Evolutionary conservation across 1,139 yeast genomes (phyloP).

Genomic region (Blastobotrys illinoisensis): DNA sequence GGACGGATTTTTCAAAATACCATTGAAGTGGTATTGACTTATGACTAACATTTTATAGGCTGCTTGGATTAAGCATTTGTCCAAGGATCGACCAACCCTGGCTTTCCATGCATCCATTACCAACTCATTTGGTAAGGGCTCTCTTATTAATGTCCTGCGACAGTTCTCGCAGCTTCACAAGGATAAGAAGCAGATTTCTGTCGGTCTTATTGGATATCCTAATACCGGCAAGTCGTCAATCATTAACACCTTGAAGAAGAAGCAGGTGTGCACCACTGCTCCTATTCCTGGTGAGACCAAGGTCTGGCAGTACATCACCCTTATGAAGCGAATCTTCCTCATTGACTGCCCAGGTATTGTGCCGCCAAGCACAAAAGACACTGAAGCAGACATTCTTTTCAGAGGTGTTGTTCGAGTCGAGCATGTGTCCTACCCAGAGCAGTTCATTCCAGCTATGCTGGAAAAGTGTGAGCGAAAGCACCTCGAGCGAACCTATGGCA

Average conservation of each 20-base stretch:
- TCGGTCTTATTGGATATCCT: constrained; percentile 96
- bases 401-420: constrained; percentile 98
- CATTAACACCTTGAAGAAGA: constrained; percentile 85
- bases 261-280: constrained; percentile 95
- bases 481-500: constrained; percentile 90
- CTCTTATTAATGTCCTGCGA: constrained; percentile 84
- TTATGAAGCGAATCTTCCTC: constrained; percentile 90
- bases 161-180: constrained; percentile 88
- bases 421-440: constrained; percentile 92
- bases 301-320: constrained; percentile 97
- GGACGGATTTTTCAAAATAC: constrained; percentile 10
- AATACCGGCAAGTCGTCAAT: constrained; percentile 96
- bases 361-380: constrained; percentile 85
- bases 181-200: constrained; percentile 93
- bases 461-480: constrained; percentile 84
- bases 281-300: constrained; percentile 99
- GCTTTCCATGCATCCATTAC: constrained; percentile 98
- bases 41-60: constrained; percentile 66
- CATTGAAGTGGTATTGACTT: constrained; percentile 4
- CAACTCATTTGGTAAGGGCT: constrained; percentile 96
- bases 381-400: constrained; percentile 89
- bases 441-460: constrained; percentile 83
- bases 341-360: constrained; percentile 99
- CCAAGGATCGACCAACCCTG: constrained; percentile 86
- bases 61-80: constrained; percentile 95